These are phyloP conservation scores for Erigeron philadelphicus DNA, from an alignment of 140 eudicot genomes.

Conservation along the genomic window DNA sequence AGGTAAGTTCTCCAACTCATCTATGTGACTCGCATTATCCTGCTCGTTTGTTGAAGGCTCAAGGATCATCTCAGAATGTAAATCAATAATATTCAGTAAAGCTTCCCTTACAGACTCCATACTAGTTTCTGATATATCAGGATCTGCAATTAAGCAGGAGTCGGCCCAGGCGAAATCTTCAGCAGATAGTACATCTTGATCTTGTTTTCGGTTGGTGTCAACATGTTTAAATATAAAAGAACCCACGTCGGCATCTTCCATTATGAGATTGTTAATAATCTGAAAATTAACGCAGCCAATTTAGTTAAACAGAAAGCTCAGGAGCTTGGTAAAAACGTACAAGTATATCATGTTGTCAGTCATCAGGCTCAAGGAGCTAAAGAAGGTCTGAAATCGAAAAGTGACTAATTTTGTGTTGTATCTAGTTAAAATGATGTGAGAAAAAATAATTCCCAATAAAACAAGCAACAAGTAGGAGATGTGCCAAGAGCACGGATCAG, in stretches of 20 bases:
- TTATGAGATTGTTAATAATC: constrained; percentile 11
- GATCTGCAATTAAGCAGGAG: constrained; percentile 48
- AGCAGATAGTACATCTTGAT: constrained; percentile 32
- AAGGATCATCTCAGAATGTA: constrained; percentile 20
- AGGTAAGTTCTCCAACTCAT: constrained; percentile 12
- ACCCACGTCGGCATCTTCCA: constrained; percentile 16
- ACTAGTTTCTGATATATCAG: constrained; percentile 30
- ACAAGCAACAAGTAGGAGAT: not conserved
- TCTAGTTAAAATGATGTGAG: too few species aligned
- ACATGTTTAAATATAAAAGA: constrained; percentile 11
- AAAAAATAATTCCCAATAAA: not conserved
- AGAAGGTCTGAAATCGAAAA: too few species aligned
- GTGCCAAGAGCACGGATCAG: not conserved
- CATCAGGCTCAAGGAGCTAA: not conserved
- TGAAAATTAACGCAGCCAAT: constrained; percentile 15
- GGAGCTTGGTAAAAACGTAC: not conserved
- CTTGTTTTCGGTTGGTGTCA: constrained; percentile 18
- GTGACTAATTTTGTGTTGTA: too few species aligned
- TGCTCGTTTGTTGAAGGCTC: constrained; percentile 19
- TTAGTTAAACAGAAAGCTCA: constrained; percentile 20
- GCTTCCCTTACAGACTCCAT: constrained; percentile 54
- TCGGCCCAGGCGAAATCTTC: constrained; percentile 82
- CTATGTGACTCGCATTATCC: constrained; percentile 22
- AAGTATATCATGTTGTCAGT: not conserved
- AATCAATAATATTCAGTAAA: constrained; percentile 35